These are phyloP conservation scores for Biscogniauxia mediterranea DNA, from an alignment of 2,329 filamentous ascomycete species.

Conservation along the genomic window DNA sequence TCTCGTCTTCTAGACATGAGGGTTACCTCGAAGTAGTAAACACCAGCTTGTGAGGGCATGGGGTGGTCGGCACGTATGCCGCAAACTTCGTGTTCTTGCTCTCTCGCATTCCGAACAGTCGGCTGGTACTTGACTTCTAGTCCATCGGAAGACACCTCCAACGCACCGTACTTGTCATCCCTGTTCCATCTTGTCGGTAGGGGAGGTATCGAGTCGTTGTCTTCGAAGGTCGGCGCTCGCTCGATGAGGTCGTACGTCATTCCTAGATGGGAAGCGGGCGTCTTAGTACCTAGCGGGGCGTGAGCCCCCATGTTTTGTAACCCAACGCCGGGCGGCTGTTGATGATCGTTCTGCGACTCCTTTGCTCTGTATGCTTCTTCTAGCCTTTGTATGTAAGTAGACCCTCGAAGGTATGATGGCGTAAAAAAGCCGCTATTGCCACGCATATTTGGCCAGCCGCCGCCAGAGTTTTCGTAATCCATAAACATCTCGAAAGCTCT, in stretches of 20 bases:
- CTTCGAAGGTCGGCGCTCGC: slow-evolving; percentile 59
- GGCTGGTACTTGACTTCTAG: slow-evolving; percentile 64
- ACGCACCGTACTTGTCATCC: slow-evolving; percentile 66
- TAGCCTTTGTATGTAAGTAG: slow-evolving; percentile 74
- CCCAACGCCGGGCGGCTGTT: slow-evolving; percentile 38
- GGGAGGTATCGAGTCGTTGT: slow-evolving; percentile 59
- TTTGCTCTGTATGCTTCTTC: slow-evolving; percentile 67
- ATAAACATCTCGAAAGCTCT: slow-evolving; percentile 53
- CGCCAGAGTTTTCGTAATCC: slow-evolving; percentile 24
- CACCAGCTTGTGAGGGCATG: slow-evolving; percentile 85
- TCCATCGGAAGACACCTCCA: slow-evolving; percentile 75
- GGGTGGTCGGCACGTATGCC: slow-evolving; percentile 79
- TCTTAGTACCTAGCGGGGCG: slow-evolving; percentile 53
- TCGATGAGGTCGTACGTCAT: slow-evolving; percentile 85
- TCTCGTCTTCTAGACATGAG: slow-evolving; percentile 51
- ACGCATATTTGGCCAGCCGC: slow-evolving; percentile 28
- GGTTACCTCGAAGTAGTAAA: slow-evolving; percentile 86
- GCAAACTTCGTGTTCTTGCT: slow-evolving; percentile 71
- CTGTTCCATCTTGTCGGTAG: slow-evolving; percentile 83
- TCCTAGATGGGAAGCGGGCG: slow-evolving; percentile 65
- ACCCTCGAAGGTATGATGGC: slow-evolving; percentile 78
- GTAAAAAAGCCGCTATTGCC: slow-evolving; percentile 63
- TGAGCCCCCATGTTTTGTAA: slow-evolving; percentile 19
- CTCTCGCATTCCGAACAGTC: slow-evolving; percentile 41
- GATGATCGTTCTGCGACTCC: slow-evolving; percentile 48